These are phyloP conservation scores for Penicillium aurantiogriseum DNA, from an alignment of 2,329 filamentous ascomycete species.

Conservation along the genomic window DNA sequence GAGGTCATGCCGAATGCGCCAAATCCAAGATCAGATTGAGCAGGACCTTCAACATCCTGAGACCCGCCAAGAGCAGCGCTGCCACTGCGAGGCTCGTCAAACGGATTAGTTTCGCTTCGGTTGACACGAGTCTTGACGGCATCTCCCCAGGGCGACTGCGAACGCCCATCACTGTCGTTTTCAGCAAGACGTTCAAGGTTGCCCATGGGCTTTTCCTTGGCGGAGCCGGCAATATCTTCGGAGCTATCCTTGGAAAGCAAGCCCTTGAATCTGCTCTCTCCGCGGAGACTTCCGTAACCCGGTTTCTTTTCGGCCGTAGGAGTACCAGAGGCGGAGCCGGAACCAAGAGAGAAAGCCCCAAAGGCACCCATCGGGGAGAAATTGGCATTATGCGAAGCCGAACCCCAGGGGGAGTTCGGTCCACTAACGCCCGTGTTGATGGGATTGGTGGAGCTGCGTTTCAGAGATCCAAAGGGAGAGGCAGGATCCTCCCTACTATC, in stretches of 20 bases:
- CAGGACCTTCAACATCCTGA: slow-evolving; percentile 58
- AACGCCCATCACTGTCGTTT: slow-evolving; percentile 46
- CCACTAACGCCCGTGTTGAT: slow-evolving; percentile 51
- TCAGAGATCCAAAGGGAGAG: slow-evolving; percentile 54
- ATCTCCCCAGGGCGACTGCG: slow-evolving; percentile 54
- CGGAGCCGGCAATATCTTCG: slow-evolving; percentile 58
- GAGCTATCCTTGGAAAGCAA: slow-evolving; percentile 74
- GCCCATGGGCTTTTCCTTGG: slow-evolving; percentile 56
- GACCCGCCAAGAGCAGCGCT: slow-evolving; percentile 71
- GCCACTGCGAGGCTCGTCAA: slow-evolving; percentile 55
- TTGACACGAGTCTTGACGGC: slow-evolving; percentile 46
- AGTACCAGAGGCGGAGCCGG: slow-evolving; percentile 50
- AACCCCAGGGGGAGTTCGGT: slow-evolving; percentile 57
- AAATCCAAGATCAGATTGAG: slow-evolving; percentile 52
- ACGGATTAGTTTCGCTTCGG: slow-evolving; percentile 52
- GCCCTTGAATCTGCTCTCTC: slow-evolving; percentile 83
- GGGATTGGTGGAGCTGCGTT: slow-evolving; percentile 56
- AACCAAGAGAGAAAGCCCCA: slow-evolving; percentile 76
- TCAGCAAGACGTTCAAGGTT: slow-evolving; percentile 56
- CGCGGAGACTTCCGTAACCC: slow-evolving; percentile 63
- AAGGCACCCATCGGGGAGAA: slow-evolving; percentile 80
- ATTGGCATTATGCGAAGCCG: slow-evolving; percentile 59
- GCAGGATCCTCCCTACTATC: slow-evolving; percentile 43
- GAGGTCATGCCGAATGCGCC: slow-evolving; percentile 61
- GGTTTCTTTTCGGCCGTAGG: slow-evolving; percentile 68